Base-by-base conservation (phyloP, 2,329 filamentous ascomycete species). In the Sporothrix mexicana region DNA sequence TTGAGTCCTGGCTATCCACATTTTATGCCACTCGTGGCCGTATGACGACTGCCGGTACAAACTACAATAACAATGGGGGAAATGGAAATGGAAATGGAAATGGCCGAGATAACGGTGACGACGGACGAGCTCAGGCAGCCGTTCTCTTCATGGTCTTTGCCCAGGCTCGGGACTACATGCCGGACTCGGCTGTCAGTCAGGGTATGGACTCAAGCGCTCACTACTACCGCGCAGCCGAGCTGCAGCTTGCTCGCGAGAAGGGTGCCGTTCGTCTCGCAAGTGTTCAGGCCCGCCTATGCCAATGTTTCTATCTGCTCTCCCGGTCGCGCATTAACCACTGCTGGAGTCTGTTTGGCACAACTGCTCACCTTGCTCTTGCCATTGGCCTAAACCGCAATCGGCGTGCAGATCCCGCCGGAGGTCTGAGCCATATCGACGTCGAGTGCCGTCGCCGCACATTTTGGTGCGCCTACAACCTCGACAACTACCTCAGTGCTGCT, bases 391-490 rank as follows among this genome's bases (percentile, higher is more conserved):
- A 84, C 66, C 75, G 82, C 0, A 80, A 79, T 53, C 77, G 76
- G 36, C 74, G 76, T 4, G 69, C 76, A 12, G 76, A 79, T 62
- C 71, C 77, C 7, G 71, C 75, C 9, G 72, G 70, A 67, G 77
- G 73, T 1, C 66, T 76, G 2, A 79, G 81, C 70, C 77, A 80
- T n/a, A 75, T 83, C 25, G 81, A 83, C 47, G 71, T 79, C 0
- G 82, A 84, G 72, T 83, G 81, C 69, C 80, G 83, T 1, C 79
- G 80, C 25, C 78, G 83, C 0, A 83, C 88, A 0, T 91, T 92
- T 70, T 92, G 90, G 90, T 88, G 87, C 45, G 87, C 88, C 0
- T 92, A 91, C 76, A 87, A 85, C 15, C 80, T 92, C 3, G 89
- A 92, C 77, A 89, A 87, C 69, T 91, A 92, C 74, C 82, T 92